Conservation (phyloP, 2,329 filamentous ascomycete genomes). For the Fusarium sp. region DNA sequence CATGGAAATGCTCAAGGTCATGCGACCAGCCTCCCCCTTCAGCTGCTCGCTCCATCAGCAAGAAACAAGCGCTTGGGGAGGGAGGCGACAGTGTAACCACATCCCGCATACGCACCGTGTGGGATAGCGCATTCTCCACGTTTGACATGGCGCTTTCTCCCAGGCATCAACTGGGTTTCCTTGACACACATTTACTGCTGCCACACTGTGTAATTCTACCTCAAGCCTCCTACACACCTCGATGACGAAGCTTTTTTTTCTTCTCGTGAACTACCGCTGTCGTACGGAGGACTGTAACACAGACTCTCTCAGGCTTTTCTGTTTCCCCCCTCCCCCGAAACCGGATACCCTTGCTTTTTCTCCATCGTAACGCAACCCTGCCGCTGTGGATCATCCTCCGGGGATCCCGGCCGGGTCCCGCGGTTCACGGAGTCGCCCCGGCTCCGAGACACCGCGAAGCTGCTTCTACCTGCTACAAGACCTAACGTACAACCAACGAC, state of each 20-base stretch:
- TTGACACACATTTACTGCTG: not conserved
- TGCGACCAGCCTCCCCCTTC: constrained; percentile 32
- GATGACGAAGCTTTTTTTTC: constrained; percentile 1
- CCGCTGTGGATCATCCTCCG: constrained; percentile 13
- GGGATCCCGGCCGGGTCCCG: constrained; percentile 28
- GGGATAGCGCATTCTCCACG: constrained; percentile 5
- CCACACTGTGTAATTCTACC: constrained; percentile 15
- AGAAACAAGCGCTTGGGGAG: constrained; percentile 14
- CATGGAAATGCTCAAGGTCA: constrained; percentile 21
- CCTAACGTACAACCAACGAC: not conserved
- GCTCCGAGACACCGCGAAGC: constrained; percentile 31
- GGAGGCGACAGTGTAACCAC: constrained; percentile 22
- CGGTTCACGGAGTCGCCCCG: constrained; percentile 22
- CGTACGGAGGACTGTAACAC: too few species aligned
- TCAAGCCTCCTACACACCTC: constrained; percentile 16
- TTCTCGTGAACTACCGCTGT: not conserved
- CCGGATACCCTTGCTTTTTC: not conserved
- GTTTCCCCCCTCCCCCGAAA: not conserved
- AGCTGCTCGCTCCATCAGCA: constrained; percentile 4
- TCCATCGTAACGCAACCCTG: constrained; percentile 2
- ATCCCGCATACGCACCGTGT: constrained; percentile 21
- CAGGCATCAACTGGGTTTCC: constrained; percentile 18
- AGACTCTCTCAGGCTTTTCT: not conserved
- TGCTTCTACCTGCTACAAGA: constrained; percentile 4
- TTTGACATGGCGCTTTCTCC: constrained; percentile 9